phyloP scores from a whole-genome alignment of 2,329 filamentous ascomycete species.

The Aureobasidium uvarum region DNA sequence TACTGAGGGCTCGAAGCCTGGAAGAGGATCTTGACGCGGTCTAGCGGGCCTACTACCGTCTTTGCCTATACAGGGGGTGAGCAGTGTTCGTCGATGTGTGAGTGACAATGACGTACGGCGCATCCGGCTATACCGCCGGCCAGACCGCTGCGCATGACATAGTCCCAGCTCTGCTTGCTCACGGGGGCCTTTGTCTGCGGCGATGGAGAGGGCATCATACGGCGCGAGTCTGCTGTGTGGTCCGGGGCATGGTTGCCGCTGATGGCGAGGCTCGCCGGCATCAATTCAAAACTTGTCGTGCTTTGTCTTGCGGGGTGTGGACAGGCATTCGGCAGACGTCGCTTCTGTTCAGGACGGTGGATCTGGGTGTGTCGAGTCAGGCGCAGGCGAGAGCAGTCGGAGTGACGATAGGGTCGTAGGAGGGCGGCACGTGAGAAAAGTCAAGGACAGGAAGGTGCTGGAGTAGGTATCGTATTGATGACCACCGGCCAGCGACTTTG shows the following conservation, averaged over 20 bases:
- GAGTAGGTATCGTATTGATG: not conserved
- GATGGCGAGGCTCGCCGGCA: slow-evolving; percentile 40
- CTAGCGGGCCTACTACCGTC: slow-evolving; percentile 90
- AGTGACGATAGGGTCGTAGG: not conserved
- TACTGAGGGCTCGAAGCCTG: slow-evolving; percentile 94
- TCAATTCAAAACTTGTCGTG: slow-evolving; percentile 32
- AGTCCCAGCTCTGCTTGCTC: slow-evolving; percentile 74
- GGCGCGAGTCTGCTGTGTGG: slow-evolving; percentile 42
- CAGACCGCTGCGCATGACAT: slow-evolving; percentile 76
- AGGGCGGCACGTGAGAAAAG: not conserved
- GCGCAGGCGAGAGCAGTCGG: not conserved
- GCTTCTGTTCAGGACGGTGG: not conserved
- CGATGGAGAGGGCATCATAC: slow-evolving; percentile 39
- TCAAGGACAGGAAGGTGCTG: not conserved
- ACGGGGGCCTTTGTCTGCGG: slow-evolving; percentile 52
- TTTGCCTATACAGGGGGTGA: slow-evolving; percentile 64
- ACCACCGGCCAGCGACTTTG: not conserved
- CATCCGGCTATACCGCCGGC: slow-evolving; percentile 90
- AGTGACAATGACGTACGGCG: slow-evolving; percentile 61
- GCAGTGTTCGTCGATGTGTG: not conserved
- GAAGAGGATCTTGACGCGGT: slow-evolving; percentile 98
- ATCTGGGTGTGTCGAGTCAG: not conserved
- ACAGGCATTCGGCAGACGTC: not conserved
- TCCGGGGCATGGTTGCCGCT: slow-evolving; percentile 38
- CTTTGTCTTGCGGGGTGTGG: slow-evolving; percentile 1